Evolutionary conservation across 495 filamentous ascomycete genomes (phyloP), one percentile per base, ranked within the genome.

Genomic region (Parathielavia hyrcaniae): DNA sequence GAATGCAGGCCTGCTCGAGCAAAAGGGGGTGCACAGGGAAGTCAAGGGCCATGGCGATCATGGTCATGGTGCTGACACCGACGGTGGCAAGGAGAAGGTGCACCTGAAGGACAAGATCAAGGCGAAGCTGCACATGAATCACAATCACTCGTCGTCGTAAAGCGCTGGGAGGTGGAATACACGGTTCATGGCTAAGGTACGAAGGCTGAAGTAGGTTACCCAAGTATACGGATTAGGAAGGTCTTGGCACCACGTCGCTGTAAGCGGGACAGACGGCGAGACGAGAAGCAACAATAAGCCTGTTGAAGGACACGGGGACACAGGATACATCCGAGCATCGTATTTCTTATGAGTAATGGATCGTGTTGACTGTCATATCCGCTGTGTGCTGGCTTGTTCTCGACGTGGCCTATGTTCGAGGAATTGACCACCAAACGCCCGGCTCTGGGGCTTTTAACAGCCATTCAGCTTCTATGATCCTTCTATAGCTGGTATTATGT

Each of bases 81-180:
- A 16, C 10, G 12, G 7, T 20, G 20, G 50, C 35, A 67, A 69
- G 61, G 64, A 69, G 47, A 73, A 74, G 63, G 41, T 51, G 2
- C 71, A 67, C 34, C 59, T 77, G 57, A 70, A 66, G 61, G 71
- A 77, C 0, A 75, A 73, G 63, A 75, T 77, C 64, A 78, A 78
- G 73, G 69, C 67, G 10, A 77, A 76, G 69, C 61, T 77, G 54
- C 73, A 75, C 51, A 67, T 66, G 61, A 20, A 35, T 41, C n/a
- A 13, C 19, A 20, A 35, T 41, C n/a, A 13, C 19, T 20, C 50
- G 8, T 50, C 53, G 41, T 6, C 60, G 26, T 54, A 26, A 35
- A 17, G 17, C 36, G 23, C 0, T 51, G 6, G 1, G 34, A 7
- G 22, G 26, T 39, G 50, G 35, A 52, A 40, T 13, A 17, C 14